Evolutionary conservation across 768 basidiomycete genomes (phyloP).

Genomic region (Suillus placidus): DNA sequence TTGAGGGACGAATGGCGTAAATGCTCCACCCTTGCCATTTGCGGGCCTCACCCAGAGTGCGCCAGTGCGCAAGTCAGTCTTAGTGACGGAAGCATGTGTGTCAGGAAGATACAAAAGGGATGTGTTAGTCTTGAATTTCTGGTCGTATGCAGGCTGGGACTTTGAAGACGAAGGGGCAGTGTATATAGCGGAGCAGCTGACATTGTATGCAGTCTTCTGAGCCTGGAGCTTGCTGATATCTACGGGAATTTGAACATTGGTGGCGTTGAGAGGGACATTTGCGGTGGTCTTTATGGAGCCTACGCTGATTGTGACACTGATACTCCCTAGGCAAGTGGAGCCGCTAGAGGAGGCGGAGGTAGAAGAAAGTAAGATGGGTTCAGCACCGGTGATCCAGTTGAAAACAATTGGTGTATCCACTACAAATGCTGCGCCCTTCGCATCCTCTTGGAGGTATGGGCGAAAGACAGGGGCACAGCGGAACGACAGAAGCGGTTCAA

Average conservation of each 20-base stretch:
- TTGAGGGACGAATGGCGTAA: slow-evolving; percentile 58
- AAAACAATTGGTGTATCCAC: slow-evolving; percentile 43
- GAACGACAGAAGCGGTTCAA: slow-evolving; percentile 44
- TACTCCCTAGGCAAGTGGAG: slow-evolving; percentile 10
- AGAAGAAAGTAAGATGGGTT: slow-evolving; percentile 29
- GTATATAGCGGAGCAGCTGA: slow-evolving; percentile 40
- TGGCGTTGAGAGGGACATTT: slow-evolving; percentile 41
- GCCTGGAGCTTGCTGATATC: slow-evolving; percentile 34
- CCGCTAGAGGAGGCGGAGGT: slow-evolving; percentile 2
- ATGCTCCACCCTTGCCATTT: slow-evolving; percentile 20
- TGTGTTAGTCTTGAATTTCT: slow-evolving; percentile 35
- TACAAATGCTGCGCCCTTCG: slow-evolving; percentile 27
- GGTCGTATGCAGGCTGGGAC: slow-evolving; percentile 9
- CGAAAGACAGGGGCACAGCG: slow-evolving; percentile 49
- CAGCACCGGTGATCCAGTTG: slow-evolving; percentile 37
- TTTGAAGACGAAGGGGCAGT: slow-evolving; percentile 11
- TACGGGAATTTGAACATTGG: slow-evolving; percentile 38
- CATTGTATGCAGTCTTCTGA: slow-evolving; percentile 31
- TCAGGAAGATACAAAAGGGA: slow-evolving; percentile 46
- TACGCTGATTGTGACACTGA: slow-evolving; percentile 37
- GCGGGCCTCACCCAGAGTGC: slow-evolving; percentile 43
- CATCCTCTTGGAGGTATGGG: slow-evolving; percentile 51
- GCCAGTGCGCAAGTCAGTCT: slow-evolving; percentile 51
- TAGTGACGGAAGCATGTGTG: slow-evolving; percentile 44
- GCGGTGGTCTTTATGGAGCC: slow-evolving; percentile 25